A percentile compares a stretch with the other conserved stretches of the same genome.
phyloP scores from a whole-genome alignment of 2,329 filamentous ascomycete species.

The Epichloe elymi region DNA sequence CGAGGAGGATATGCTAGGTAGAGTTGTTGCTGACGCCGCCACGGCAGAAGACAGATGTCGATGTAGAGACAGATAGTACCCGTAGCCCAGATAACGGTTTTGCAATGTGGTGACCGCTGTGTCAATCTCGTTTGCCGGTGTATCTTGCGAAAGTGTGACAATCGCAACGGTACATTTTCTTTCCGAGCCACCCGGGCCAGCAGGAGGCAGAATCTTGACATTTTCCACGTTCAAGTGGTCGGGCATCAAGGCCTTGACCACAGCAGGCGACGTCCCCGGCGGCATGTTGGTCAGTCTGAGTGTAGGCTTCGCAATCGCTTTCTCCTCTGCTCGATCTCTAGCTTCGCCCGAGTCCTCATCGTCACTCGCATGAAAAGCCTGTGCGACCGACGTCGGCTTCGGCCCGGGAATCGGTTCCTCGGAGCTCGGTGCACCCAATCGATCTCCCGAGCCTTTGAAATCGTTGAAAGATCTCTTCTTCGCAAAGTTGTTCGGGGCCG shows the following conservation, averaged over 20 bases:
- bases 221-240: slow-evolving; percentile 53
- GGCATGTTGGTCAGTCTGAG: slow-evolving; percentile 48
- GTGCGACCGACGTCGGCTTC: slow-evolving; percentile 44
- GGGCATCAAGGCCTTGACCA: slow-evolving; percentile 46
- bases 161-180: slow-evolving; percentile 65
- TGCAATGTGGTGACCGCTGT: slow-evolving; percentile 63
- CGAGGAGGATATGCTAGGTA: slow-evolving; percentile 5
- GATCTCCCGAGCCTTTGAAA: slow-evolving; percentile 23
- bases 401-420: slow-evolving; percentile 24
- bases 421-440: slow-evolving; percentile 19
- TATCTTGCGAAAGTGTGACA: slow-evolving; percentile 68
- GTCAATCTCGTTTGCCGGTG: slow-evolving; percentile 73
- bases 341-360: slow-evolving; percentile 37
- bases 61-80: slow-evolving; percentile 68
- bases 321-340: slow-evolving; percentile 36
- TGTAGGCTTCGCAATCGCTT: slow-evolving; percentile 48
- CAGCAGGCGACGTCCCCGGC: slow-evolving; percentile 43
- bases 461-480: slow-evolving; percentile 41
- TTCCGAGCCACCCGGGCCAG: slow-evolving; percentile 40
- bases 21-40: slow-evolving; percentile 2
- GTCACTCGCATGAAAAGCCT: slow-evolving; percentile 59
- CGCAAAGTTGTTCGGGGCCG: slow-evolving; percentile 31
- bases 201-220: slow-evolving; percentile 49
- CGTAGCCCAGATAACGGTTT: slow-evolving; percentile 74
- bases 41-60: slow-evolving; percentile 69